phyloP scores from a whole-genome alignment of 2,329 filamentous ascomycete species.

The Claviceps sorghi region DNA sequence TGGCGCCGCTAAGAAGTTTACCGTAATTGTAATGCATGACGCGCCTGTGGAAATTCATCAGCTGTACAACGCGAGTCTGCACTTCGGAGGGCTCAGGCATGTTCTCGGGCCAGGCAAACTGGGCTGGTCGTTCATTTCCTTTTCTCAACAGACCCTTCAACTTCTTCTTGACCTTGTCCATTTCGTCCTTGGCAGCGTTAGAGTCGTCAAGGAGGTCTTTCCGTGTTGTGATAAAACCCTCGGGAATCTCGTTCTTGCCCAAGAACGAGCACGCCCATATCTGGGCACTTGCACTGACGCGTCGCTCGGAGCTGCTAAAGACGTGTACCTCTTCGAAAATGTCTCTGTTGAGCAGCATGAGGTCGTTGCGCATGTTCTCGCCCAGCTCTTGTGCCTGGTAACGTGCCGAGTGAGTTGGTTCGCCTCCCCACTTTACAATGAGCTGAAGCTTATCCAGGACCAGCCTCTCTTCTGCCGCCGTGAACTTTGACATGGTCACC shows the following conservation, averaged over 20 bases:
- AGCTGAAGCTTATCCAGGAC: constrained; percentile 92
- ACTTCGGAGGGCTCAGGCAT: constrained; percentile 92
- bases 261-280: constrained; percentile 89
- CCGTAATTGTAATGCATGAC: constrained; percentile 92
- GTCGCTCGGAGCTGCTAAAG: constrained; percentile 88
- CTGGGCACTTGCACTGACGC: constrained; percentile 89
- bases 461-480: constrained; percentile 81
- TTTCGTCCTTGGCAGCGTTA: constrained; percentile 96
- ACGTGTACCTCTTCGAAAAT: constrained; percentile 85
- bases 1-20: constrained; percentile 56
- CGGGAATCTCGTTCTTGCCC: constrained; percentile 67
- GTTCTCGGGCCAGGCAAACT: constrained; percentile 96
- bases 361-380: constrained; percentile 88
- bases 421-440: constrained; percentile 97
- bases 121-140: constrained; percentile 81
- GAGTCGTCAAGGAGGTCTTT: constrained; percentile 95
- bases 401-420: constrained; percentile 90
- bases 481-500: constrained; percentile 84
- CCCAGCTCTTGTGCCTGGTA: constrained; percentile 94
- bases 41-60: constrained; percentile 93
- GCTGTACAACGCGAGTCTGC: constrained; percentile 75
- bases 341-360: constrained; percentile 83
- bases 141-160: constrained; percentile 82
- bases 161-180: constrained; percentile 99
- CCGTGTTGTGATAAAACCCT: constrained; percentile 76